These are phyloP conservation scores for Diatrype stigma DNA, from an alignment of 2,329 filamentous ascomycete species.

Conservation along the genomic window DNA sequence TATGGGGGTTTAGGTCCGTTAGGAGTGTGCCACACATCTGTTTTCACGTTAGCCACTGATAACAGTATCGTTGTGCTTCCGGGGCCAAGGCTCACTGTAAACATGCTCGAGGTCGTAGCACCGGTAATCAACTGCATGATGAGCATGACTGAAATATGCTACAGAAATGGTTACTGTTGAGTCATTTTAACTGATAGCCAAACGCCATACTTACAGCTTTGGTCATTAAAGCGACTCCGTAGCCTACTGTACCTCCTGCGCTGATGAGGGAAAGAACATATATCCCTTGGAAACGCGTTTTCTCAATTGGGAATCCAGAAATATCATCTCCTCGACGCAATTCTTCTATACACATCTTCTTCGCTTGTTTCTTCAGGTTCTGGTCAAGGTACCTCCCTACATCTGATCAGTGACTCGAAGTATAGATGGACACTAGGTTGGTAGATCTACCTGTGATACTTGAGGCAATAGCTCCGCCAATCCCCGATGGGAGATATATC, in stretches of 20 bases:
- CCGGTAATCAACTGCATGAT: conserved; percentile 12
- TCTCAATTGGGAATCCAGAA: conserved; percentile 3
- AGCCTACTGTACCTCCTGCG: conserved; percentile 2
- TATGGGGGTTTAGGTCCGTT: conserved; percentile 20
- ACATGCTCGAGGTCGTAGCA: conserved; percentile 8
- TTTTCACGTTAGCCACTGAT: neutral
- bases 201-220: neutral
- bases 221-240: conserved; percentile 2
- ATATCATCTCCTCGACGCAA: conserved; percentile 2
- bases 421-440: neutral
- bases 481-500: conserved; percentile 11
- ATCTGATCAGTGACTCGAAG: no score
- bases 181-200: no score
- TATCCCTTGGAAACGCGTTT: neutral
- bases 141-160: conserved; percentile 9
- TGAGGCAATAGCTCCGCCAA: conserved; percentile 2
- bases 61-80: neutral
- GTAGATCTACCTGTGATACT: neutral
- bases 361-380: neutral
- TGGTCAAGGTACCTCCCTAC: neutral
- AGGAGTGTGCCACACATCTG: conserved; percentile 16
- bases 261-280: neutral
- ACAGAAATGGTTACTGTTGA: neutral
- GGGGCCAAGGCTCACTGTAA: conserved; percentile 3
- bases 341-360: neutral